Evolutionary conservation across 164 flowering plant genomes (phyloP).

Genomic region (Sextonia rubra): DNA sequence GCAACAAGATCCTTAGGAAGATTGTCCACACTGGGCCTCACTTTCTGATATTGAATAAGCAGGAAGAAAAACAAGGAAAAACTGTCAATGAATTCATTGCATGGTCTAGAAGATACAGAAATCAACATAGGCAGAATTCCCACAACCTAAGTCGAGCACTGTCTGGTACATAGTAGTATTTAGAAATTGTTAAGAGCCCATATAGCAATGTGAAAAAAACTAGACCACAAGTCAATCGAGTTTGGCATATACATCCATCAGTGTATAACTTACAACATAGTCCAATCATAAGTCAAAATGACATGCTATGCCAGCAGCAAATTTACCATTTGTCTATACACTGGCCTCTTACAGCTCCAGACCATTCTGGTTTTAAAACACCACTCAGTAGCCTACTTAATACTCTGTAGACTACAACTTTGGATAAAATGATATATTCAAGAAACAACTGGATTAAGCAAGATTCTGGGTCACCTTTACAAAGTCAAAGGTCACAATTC

Average conservation of each 20-base stretch:
- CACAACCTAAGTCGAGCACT: too few relatives aligned
- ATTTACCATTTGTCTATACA: not conserved
- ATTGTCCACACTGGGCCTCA: conserved; percentile 48
- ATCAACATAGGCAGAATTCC: too few relatives aligned
- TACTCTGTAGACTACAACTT: not conserved
- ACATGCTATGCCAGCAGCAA: not conserved
- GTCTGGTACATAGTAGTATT: too few relatives aligned
- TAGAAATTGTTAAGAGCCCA: too few relatives aligned
- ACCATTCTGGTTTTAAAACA: not conserved
- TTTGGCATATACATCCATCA: too few relatives aligned
- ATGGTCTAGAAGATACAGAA: too few relatives aligned
- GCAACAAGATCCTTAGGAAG: conserved; percentile 43
- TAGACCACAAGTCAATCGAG: too few relatives aligned
- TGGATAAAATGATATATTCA: not conserved
- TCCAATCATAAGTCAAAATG: not conserved
- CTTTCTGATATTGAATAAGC: conserved; percentile 32
- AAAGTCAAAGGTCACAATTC: too few relatives aligned
- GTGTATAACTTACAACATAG: too few relatives aligned
- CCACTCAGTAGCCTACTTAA: not conserved
- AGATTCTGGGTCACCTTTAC: not conserved
- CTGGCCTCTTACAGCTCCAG: not conserved
- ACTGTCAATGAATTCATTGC: not conserved
- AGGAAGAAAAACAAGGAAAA: not conserved
- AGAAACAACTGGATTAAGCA: not conserved
- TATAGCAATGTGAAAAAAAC: too few relatives aligned